A percentile compares a stretch with the other conserved stretches of the same genome.
Evolutionary conservation across 164 flowering plant species (phyloP).

Genomic region (Paratinospora sagittata): DNA sequence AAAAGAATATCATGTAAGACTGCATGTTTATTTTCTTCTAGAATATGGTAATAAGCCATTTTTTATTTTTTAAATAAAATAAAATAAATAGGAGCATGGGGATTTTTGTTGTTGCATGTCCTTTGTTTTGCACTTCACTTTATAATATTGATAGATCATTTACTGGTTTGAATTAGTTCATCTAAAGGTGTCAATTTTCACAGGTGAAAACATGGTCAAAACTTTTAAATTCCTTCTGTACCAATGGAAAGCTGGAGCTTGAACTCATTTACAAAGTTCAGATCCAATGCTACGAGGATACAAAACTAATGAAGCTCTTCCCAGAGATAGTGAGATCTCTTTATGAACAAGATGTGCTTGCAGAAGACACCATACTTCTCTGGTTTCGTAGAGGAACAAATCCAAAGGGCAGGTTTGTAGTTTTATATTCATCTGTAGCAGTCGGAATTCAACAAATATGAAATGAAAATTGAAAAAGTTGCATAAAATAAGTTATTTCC

Average conservation of each 20-base stretch:
- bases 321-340: slow-evolving; percentile 89
- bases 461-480: too few species aligned
- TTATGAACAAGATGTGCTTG: slow-evolving; percentile 94
- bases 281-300: slow-evolving; percentile 94
- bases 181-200: background rate
- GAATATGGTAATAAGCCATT: background rate
- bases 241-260: slow-evolving; percentile 83
- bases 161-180: background rate
- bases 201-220: slow-evolving; percentile 95
- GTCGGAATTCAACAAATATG: too few species aligned
- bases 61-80: background rate
- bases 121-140: background rate
- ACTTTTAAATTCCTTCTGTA: slow-evolving; percentile 76
- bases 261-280: slow-evolving; percentile 95
- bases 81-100: background rate
- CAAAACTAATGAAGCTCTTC: slow-evolving; percentile 93
- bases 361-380: slow-evolving; percentile 89
- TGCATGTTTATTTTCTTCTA: background rate
- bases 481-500: too few species aligned
- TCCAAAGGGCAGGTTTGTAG: slow-evolving; percentile 85
- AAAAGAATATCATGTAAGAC: background rate
- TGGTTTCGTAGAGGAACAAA: slow-evolving; percentile 96
- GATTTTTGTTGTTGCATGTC: background rate
- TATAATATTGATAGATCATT: background rate
- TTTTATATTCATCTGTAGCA: background rate